Conservation (phyloP, 768 basidiomycete genomes). For the Suillus weaverae region DNA sequence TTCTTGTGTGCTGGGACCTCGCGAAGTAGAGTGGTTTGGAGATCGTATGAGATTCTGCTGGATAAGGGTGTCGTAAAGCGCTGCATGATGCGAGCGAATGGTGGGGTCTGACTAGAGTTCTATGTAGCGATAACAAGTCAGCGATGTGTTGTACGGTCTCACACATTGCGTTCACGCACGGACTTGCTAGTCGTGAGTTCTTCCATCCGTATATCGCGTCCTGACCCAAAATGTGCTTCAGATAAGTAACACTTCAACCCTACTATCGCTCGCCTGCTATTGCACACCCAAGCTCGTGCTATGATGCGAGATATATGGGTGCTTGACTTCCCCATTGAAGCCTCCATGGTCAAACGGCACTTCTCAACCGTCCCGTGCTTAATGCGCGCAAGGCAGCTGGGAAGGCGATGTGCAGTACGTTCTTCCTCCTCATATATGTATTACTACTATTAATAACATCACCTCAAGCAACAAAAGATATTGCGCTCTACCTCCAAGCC, state of each 20-base stretch:
- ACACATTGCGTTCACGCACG: conserved; percentile 31
- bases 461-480: conserved; percentile 24
- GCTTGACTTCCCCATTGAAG: conserved; percentile 38
- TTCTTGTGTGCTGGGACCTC: conserved; percentile 85
- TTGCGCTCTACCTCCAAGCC: conserved; percentile 22
- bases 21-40: conserved; percentile 71
- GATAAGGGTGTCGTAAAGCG: too few species aligned
- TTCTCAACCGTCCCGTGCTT: conserved; percentile 29
- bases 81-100: too few species aligned
- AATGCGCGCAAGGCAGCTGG: conserved; percentile 22
- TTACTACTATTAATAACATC: background rate
- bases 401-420: conserved; percentile 24
- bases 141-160: too few species aligned
- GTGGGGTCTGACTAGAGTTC: too few species aligned
- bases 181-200: conserved; percentile 27
- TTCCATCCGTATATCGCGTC: background rate
- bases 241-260: conserved; percentile 32
- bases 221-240: conserved; percentile 2
- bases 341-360: conserved; percentile 36
- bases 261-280: conserved; percentile 9
- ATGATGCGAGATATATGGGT: conserved; percentile 35
- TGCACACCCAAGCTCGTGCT: background rate
- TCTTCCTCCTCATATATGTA: background rate
- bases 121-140: too few species aligned
- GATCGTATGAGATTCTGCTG: too few species aligned